Evolutionary conservation across 2,329 filamentous ascomycete species (phyloP).

Genomic region (Fusarium dimerum): DNA sequence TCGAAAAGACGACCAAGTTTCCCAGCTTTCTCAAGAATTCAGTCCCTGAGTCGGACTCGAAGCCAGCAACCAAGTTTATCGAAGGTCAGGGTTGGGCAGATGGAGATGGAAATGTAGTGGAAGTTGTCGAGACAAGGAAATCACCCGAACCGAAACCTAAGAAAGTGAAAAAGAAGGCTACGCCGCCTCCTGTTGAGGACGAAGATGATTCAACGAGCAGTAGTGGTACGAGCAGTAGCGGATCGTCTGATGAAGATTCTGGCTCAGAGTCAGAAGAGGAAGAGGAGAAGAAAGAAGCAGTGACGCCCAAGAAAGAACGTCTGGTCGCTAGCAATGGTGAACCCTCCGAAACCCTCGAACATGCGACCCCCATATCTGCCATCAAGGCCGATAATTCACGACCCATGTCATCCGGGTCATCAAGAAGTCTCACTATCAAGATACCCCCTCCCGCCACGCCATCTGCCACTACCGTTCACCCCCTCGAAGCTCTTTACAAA

Average conservation of each 20-base stretch:
- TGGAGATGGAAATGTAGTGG: conserved; percentile 72
- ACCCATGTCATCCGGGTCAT: conserved; percentile 53
- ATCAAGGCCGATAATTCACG: conserved; percentile 36
- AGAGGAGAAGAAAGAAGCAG: conserved; percentile 2
- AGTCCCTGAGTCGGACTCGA: conserved; percentile 32
- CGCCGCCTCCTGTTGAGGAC: conserved; percentile 20
- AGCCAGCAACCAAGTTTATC: conserved; percentile 62
- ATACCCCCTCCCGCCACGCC: conserved; percentile 51
- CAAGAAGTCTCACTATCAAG: conserved; percentile 55
- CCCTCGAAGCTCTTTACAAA: conserved; percentile 92
- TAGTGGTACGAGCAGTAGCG: conserved; percentile 36
- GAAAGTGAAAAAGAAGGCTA: conserved; percentile 22
- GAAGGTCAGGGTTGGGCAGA: conserved; percentile 91
- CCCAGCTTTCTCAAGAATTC: conserved; percentile 74
- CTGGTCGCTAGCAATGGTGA: conserved; percentile 13
- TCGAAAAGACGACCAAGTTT: conserved; percentile 79
- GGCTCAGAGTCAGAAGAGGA: conserved; percentile 28
- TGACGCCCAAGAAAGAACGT: conserved; percentile 2
- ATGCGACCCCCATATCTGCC: conserved; percentile 24
- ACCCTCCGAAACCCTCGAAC: conserved; percentile 8
- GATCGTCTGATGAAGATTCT: conserved; percentile 38
- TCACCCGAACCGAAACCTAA: conserved; percentile 20
- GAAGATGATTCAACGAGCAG: conserved; percentile 34
- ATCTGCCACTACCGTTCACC: conserved; percentile 64
- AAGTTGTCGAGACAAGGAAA: conserved; percentile 49